Evolutionary conservation across 2,329 filamentous ascomycete genomes (phyloP), one percentile per base, ranked within the genome.

Genomic region (Podosphaera fusca): DNA sequence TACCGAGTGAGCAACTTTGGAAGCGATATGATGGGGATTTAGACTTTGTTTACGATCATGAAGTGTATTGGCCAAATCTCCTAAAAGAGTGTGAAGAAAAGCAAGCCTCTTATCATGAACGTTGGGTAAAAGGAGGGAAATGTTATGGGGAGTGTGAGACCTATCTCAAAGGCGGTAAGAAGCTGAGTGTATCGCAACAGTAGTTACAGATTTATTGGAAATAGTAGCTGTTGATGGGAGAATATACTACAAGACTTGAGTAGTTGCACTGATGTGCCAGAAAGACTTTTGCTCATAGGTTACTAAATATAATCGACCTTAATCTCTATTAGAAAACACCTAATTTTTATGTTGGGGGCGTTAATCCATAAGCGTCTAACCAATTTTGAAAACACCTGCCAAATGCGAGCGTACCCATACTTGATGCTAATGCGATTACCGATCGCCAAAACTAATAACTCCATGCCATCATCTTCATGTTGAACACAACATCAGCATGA

Each of bases 21-120:
- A 83, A 81, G 64, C 75, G 81, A 58, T 75, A 73, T 63, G 81
- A 82, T 53, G 90, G 92, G 58, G 78, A 86, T 55, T 78, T 94
- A 60, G 78, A 89, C 59, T 96, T 98, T 67, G 82, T 87, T 65
- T 98, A 98, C 69, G 85, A 95, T 65, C 92, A 98, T 71, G 72
- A 75, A 1, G 70, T 74, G 14, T 98, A 95, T 74, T 98, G 92
- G 92, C 87, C 89, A 0, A 84, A 86, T 1, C 74, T 98, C 59
- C 80, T 81, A 64, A 76, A 80, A 64, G 70, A 94, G 64, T 85
- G 83, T 61, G 75, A 77, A 21, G 74, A 82, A 68, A 80, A 78
- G 62, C 77, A 80, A 54, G 76, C 77, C 33, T 77, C 78, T 60
- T 79, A 80, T 64, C 72, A 71, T 60, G 74, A 79, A 63, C 75